Percentiles rank a stretch among this genome's conserved stretches.
phyloP scores from a whole-genome alignment of 441 rosid species.

The Arabidopsis hybrid region DNA sequence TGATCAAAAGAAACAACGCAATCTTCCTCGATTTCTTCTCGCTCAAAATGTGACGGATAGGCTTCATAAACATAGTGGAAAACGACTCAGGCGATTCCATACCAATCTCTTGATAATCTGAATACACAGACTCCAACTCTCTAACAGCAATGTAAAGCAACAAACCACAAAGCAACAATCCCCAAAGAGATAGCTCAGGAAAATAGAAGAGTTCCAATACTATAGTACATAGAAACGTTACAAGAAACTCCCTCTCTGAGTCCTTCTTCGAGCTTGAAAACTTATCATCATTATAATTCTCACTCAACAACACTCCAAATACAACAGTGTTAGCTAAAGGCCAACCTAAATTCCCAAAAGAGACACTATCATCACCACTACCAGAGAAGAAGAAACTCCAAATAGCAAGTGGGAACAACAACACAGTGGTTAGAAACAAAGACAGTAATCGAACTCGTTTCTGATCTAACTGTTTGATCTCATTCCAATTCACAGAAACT shows the following conservation, averaged over 20 bases:
- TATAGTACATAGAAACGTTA: slow-evolving; percentile 77
- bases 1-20: slow-evolving; percentile 88
- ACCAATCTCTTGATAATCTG: slow-evolving; percentile 61
- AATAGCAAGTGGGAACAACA: slow-evolving; percentile 77
- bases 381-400: slow-evolving; percentile 62
- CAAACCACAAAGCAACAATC: slow-evolving; percentile 74
- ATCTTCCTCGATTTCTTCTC: slow-evolving; percentile 98
- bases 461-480: slow-evolving; percentile 65
- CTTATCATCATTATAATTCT: slow-evolving; percentile 75
- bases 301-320: slow-evolving; percentile 86
- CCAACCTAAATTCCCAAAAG: slow-evolving; percentile 74
- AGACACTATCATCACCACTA: slow-evolving; percentile 53
- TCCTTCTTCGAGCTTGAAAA: slow-evolving; percentile 58
- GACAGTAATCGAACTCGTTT: slow-evolving; percentile 75
- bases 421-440: slow-evolving; percentile 62
- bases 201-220: slow-evolving; percentile 82
- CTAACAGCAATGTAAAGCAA: slow-evolving; percentile 74
- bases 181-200: slow-evolving; percentile 87
- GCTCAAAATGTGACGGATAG: slow-evolving; percentile 82
- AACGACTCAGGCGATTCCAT: slow-evolving; percentile 69
- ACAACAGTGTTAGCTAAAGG: slow-evolving; percentile 89
- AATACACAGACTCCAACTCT: slow-evolving; percentile 65
- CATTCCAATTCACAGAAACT: slow-evolving; percentile 66
- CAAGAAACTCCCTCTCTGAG: slow-evolving; percentile 69
- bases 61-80: slow-evolving; percentile 62